Evolutionary conservation across 257 asterid genomes (phyloP), one percentile per base, ranked within the genome.

Genomic region (Nicotiana obtusifolia): DNA sequence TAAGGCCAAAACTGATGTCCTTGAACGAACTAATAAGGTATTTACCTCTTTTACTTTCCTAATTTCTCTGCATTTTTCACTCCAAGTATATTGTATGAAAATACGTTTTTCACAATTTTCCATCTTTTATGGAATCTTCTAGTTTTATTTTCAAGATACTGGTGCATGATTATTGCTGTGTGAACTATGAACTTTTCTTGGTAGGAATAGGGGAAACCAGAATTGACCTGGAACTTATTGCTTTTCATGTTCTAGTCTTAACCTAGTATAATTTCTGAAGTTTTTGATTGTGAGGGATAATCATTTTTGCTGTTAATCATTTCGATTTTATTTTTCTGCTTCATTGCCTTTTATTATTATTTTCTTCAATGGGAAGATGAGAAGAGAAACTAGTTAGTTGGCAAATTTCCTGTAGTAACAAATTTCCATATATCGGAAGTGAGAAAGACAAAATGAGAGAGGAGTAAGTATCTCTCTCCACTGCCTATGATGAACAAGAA

Each of bases 1-100:
- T 80, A 94, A 66, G 86, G 93, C 95, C 83, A 94, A 94, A 83
- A 91, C 95, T 20, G 97, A 94, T 77, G 97, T 94, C 84, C 93
- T 93, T 35, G 95, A 94, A 84, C 95, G 97, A 86, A 93, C 98
- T 76, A 86, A 88, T 26, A 94, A 94, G 97, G 98, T 94, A 37
- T 47, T 56, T 33, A n/a, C 20, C 47, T 4, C 17, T 57, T 22
- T n/a, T 44, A 14, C 41, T 81, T 2, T 13, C 44, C 5, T n/a
- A 19, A 1, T 35, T 20, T 14, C 17, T 9, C 53, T 67, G 57
- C 26, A 17, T 59, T 59, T n/a, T 59, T 31, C 9, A 8, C 64
- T 66, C n/a, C 76, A 66, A 31, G 41, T 33, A 14, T 24, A 66
- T 31, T 33, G 26, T 17, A 8, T 41, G 47, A 41, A 41, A 30